Conservation (phyloP, 306 rosid species). For the Alnus rubra region DNA sequence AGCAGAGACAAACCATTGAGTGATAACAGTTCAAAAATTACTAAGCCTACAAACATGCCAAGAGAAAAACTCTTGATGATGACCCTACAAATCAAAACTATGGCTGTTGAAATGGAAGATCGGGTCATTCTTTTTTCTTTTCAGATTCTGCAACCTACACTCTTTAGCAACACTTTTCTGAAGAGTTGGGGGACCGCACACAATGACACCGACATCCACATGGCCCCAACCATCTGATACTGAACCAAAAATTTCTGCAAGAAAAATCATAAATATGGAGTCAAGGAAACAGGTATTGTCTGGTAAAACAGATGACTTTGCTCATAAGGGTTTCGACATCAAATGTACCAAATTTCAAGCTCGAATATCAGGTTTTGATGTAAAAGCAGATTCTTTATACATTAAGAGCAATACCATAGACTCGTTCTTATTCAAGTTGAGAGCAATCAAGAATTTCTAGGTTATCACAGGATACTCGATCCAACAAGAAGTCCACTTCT, state of each 20-base stretch:
- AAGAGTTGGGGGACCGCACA: constrained; percentile 89
- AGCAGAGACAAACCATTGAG: neutral
- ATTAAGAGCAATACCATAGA: too few relatives aligned
- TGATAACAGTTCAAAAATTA: too few relatives aligned
- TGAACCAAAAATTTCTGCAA: constrained; percentile 65
- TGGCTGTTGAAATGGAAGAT: constrained; percentile 90
- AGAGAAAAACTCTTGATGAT: neutral
- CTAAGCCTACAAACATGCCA: neutral
- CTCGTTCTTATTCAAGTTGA: too few relatives aligned
- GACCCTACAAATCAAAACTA: constrained; percentile 73
- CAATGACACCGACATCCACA: constrained; percentile 73
- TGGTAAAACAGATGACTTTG: neutral
- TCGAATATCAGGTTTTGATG: too few relatives aligned
- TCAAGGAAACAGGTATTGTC: neutral
- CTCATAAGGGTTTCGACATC: neutral
- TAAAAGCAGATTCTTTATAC: too few relatives aligned
- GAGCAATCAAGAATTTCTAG: too few relatives aligned
- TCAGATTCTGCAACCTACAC: constrained; percentile 63
- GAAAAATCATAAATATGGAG: neutral
- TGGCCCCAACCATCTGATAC: constrained; percentile 64
- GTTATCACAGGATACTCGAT: too few relatives aligned
- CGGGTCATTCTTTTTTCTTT: constrained; percentile 52
- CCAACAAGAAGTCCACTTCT: too few relatives aligned
- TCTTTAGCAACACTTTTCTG: constrained; percentile 76
- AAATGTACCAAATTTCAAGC: neutral